Evolutionary conservation across 139 green algal genomes (phyloP).

Genomic region (Edaphochlamys debaryana): DNA sequence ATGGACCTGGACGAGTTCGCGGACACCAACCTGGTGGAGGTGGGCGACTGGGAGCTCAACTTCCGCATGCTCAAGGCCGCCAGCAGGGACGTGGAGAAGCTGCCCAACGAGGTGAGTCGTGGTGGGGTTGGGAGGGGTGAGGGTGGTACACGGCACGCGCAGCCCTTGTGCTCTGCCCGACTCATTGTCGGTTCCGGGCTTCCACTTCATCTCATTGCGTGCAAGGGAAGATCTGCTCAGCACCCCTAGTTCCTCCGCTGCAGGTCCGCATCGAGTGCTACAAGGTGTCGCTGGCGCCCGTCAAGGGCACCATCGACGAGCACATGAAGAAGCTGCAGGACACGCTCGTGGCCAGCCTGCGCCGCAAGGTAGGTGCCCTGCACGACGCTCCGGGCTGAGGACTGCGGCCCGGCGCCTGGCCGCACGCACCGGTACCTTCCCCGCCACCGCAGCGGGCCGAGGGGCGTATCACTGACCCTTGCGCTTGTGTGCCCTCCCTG

Average conservation of each 20-base stretch:
- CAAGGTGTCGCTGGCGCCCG: conserved; percentile 60
- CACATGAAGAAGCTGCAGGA: conserved; percentile 79
- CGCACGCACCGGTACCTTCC: too few species aligned
- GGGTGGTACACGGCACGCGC: too few species aligned
- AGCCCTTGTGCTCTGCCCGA: too few species aligned
- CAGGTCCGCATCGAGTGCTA: conserved; percentile 50
- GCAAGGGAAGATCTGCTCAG: too few species aligned
- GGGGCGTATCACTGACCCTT: too few species aligned
- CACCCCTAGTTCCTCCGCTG: too few species aligned
- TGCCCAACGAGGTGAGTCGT: conserved; percentile 67
- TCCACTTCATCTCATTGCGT: too few species aligned
- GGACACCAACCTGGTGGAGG: conserved; percentile 71
- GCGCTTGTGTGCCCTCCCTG: not conserved
- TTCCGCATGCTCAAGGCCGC: conserved; percentile 78
- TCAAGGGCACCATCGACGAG: conserved; percentile 76
- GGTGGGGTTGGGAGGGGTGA: not conserved
- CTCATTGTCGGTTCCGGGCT: too few species aligned
- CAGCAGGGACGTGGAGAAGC: conserved; percentile 64
- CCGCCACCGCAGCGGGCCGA: too few species aligned
- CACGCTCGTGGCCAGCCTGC: conserved; percentile 64
- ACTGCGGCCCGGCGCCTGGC: too few species aligned
- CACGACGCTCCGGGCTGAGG: too few species aligned
- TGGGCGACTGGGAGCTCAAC: conserved; percentile 79
- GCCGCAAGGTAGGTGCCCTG: conserved; percentile 59
- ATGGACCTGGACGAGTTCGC: conserved; percentile 79